phyloP scores from a whole-genome alignment of 768 basidiomycete species.

The Wakefieldia striispora region DNA sequence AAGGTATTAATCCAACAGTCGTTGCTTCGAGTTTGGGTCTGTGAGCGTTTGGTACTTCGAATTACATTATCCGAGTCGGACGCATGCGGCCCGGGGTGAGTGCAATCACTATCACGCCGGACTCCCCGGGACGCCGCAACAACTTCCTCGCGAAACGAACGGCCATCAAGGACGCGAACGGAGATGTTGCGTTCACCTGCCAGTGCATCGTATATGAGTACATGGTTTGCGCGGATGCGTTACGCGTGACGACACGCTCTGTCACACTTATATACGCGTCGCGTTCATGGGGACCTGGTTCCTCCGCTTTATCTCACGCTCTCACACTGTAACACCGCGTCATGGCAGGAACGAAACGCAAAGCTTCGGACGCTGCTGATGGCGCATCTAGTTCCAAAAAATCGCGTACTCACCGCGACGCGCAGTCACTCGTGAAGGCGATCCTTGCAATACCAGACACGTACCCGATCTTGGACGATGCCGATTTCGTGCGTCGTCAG shows the following conservation, averaged over 20 bases:
- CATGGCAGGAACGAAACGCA: constrained; percentile 36
- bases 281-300: neutral
- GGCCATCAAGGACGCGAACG: too few species aligned
- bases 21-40: too few species aligned
- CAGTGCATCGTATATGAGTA: too few species aligned
- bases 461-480: constrained; percentile 37
- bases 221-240: too few species aligned
- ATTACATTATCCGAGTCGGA: too few species aligned
- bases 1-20: too few species aligned
- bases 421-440: constrained; percentile 34
- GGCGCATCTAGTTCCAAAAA: constrained; percentile 28
- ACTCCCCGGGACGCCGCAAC: too few species aligned
- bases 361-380: constrained; percentile 23
- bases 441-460: constrained; percentile 38
- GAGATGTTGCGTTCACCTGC: too few species aligned
- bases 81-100: too few species aligned
- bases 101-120: too few species aligned
- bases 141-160: too few species aligned
- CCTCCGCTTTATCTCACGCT: neutral
- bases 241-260: constrained; percentile 25
- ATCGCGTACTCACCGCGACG: constrained; percentile 31
- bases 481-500: constrained; percentile 28
- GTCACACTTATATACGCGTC: constrained; percentile 24
- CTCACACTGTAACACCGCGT: neutral
- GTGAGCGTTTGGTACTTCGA: too few species aligned